A percentile compares a stretch with the other conserved stretches of the same genome.
Conservation (phyloP, 129 eudicot species). For the Dittrichia graveolens region DNA sequence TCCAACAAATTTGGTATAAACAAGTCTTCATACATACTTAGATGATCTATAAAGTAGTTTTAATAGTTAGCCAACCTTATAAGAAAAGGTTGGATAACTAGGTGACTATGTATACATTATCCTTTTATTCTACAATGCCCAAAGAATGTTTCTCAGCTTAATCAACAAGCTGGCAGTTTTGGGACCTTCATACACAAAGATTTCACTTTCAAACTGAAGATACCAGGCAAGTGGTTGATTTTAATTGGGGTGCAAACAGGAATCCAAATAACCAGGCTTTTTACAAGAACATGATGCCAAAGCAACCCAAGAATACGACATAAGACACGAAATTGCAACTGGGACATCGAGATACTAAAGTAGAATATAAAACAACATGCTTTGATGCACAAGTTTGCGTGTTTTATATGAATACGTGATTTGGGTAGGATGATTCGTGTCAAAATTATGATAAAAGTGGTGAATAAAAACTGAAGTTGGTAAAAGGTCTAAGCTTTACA, state of each 20-base stretch:
- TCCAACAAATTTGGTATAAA: too few species aligned
- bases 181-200: neutral
- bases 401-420: slow-evolving; percentile 9
- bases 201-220: slow-evolving; percentile 16
- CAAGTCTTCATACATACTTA: too few species aligned
- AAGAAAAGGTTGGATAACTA: too few species aligned
- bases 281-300: slow-evolving; percentile 32
- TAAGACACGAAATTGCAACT: neutral
- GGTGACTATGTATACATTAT: too few species aligned
- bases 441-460: neutral
- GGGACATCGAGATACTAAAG: slow-evolving; percentile 23
- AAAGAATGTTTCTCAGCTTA: too few species aligned
- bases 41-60: too few species aligned
- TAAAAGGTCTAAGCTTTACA: slow-evolving; percentile 15
- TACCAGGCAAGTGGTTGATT: slow-evolving; percentile 12
- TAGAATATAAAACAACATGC: slow-evolving; percentile 11
- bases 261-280: slow-evolving; percentile 22
- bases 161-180: too few species aligned
- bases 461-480: neutral
- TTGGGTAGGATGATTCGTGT: neutral
- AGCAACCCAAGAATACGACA: slow-evolving; percentile 10
- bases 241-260: neutral
- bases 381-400: slow-evolving; percentile 31
- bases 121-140: too few species aligned
- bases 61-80: too few species aligned